Evolutionary conservation across 176 grass and related monocot species (phyloP), one percentile per base, ranked within the genome.

Genomic region (Tuctoria greenei): DNA sequence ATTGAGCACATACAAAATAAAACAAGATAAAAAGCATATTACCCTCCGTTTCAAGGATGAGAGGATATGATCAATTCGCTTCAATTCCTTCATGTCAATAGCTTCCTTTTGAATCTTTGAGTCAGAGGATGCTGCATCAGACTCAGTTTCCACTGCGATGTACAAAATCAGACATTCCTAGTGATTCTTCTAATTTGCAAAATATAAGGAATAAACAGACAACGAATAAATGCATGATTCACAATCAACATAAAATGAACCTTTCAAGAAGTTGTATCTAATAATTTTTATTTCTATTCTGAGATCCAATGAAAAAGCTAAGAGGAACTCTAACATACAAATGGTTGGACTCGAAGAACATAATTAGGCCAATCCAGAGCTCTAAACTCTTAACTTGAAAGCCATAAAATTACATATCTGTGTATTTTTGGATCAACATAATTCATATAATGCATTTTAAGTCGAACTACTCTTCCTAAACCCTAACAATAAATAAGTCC

Each of bases 21-120:
- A 37, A 26, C 25, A 17, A 50, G 24, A 24, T 35, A 46, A 60
- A 35, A 63, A 73, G 5, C 26, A 74, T 63, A 64, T 46, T 90
- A 95, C 95, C 95, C 90, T 95, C 51, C 89, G 80, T 83, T 87
- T 87, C 73, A 99, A 89, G 45, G 87, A 71, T 58, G 71, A 41
- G 50, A 95, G 89, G 74, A 99, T 99, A 67, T 88, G 87, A 84
- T 99, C 91, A 26, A 99, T 83, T 82, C 95, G 77, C 84, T 90
- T 99, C 45, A 99, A 49, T 81, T 99, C 95, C 82, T 99, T 99
- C 15, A 95, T 62, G 46, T 99, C 82, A 43, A 99, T 86, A 80
- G 91, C 54, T 79, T 92, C 95, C 87, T 99, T 99, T 51, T 84
- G 81, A 15, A 61, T 67, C 79, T 92, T 99, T 20, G 70, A 71